Evolutionary conservation across 2,329 filamentous ascomycete species (phyloP), one percentile per base, ranked within the genome.

Genomic region (Chaetomium olivaceum): DNA sequence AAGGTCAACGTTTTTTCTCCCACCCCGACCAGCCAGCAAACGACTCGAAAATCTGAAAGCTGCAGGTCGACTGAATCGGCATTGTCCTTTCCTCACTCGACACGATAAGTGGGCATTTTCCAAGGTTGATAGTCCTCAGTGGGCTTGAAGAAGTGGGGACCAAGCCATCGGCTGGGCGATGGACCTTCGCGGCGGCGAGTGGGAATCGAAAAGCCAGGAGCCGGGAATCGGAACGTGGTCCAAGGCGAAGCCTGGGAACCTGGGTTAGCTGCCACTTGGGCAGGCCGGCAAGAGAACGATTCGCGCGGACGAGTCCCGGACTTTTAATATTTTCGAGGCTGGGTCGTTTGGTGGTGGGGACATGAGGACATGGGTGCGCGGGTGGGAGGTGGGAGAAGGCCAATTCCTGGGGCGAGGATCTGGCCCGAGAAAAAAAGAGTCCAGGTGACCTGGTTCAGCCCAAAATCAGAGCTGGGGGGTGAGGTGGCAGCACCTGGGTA

Each of bases 391-490:
- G 48, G 46, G 50, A 56, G 52, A 54, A 54, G 61, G 58, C 63
- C 59, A 65, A 62, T 61, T 66, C 31, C 54, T 51, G 56, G 55
- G 51, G 59, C 39, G 61, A 62, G 27, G 63, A 63, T 64, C 66
- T 63, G 63, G 62, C 52, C 66, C 51, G 58, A 64, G 58, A 58
- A 65, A 62, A 62, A 43, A 67, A 55, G 23, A 62, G 62, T 58
- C 64, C 70, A 70, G 70, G 69, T 71, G 70, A 72, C 70, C 69
- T 67, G 68, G 68, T 66, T 69, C 63, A 68, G 69, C 61, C 67
- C 63, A 67, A 63, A 68, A 64, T 48, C 63, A 57, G 63, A 65
- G 67, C 63, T 59, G 61, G 65, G 61, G 65, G 62, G 63, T 52
- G 67, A 60, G 67, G 69, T 71, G 68, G 67, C 67, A 61, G 68